Percentiles rank a stretch among this genome's conserved stretches.
These are phyloP conservation scores for Pyrenophora teres DNA, from an alignment of 2,329 filamentous ascomycete genomes.

Conservation along the genomic window DNA sequence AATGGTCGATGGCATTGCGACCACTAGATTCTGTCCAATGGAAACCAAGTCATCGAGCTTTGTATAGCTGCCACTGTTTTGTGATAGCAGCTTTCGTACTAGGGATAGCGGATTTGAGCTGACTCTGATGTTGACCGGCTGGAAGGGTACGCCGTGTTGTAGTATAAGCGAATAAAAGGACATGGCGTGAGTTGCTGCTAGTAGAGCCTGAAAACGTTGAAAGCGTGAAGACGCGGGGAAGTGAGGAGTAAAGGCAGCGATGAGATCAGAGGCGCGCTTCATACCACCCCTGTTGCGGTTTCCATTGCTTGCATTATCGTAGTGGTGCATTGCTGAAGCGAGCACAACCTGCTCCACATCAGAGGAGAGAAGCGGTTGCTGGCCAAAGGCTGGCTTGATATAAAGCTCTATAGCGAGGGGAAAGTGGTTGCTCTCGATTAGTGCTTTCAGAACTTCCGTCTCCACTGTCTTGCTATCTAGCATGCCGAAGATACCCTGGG, in stretches of 20 bases:
- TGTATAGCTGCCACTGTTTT: constrained; percentile 75
- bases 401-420: constrained; percentile 61
- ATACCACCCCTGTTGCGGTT: constrained; percentile 76
- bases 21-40: constrained; percentile 69
- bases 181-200: constrained; percentile 74
- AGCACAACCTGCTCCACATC: constrained; percentile 66
- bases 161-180: constrained; percentile 78
- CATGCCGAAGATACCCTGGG: constrained; percentile 60
- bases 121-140: constrained; percentile 76
- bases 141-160: constrained; percentile 79
- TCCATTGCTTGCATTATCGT: constrained; percentile 82
- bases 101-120: constrained; percentile 76
- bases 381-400: constrained; percentile 61
- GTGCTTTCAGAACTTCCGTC: constrained; percentile 69
- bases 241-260: constrained; percentile 66
- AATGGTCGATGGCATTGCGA: constrained; percentile 40
- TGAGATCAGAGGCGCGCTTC: constrained; percentile 68
- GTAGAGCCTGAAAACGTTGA: constrained; percentile 64
- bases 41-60: constrained; percentile 73
- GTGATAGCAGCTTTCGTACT: constrained; percentile 72
- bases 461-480: constrained; percentile 68
- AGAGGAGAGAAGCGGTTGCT: constrained; percentile 56
- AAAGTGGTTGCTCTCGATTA: constrained; percentile 69
- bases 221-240: constrained; percentile 60
- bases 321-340: constrained; percentile 68